Conservation (phyloP, 2,329 filamentous ascomycete genomes). For the Daldinia eschscholtzii region DNA sequence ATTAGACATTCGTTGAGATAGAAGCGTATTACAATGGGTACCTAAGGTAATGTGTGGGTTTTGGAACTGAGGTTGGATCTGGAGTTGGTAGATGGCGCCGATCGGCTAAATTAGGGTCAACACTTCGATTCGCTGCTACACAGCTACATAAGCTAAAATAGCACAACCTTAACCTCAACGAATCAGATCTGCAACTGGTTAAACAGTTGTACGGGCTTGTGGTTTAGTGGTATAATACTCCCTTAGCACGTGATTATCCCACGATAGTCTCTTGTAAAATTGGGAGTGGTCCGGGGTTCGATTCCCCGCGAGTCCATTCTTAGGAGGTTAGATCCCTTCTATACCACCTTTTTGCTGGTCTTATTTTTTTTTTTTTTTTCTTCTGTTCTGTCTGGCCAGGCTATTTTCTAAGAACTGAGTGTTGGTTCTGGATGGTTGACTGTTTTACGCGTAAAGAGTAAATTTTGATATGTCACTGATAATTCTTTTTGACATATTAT, state of each 20-base stretch:
- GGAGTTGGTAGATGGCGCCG: constrained; percentile 1
- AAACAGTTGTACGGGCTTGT: constrained; percentile 31
- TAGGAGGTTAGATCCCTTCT: constrained; percentile 42
- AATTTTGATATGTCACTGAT: not conserved
- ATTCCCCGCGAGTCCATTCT: constrained; percentile 61
- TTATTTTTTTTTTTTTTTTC: constrained; percentile 17
- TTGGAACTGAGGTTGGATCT: not conserved
- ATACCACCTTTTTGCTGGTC: constrained; percentile 19
- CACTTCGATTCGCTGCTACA: not conserved
- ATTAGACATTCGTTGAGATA: too few species aligned
- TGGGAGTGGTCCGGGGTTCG: constrained; percentile 60
- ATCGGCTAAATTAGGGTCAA: constrained; percentile 35
- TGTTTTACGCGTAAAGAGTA: too few species aligned
- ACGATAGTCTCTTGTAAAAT: too few species aligned
- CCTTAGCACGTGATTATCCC: constrained; percentile 26
- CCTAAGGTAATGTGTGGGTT: too few species aligned
- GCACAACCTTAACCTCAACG: not conserved
- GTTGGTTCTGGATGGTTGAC: too few species aligned
- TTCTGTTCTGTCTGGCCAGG: not conserved
- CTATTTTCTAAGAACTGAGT: too few species aligned
- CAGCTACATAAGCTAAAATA: constrained; percentile 12
- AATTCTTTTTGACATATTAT: not conserved
- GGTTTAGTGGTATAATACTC: constrained; percentile 46
- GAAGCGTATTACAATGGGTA: too few species aligned
- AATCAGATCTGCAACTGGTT: constrained; percentile 22